Conservation (phyloP, 176 grass and related monocot species). For the Carex kokanica region DNA sequence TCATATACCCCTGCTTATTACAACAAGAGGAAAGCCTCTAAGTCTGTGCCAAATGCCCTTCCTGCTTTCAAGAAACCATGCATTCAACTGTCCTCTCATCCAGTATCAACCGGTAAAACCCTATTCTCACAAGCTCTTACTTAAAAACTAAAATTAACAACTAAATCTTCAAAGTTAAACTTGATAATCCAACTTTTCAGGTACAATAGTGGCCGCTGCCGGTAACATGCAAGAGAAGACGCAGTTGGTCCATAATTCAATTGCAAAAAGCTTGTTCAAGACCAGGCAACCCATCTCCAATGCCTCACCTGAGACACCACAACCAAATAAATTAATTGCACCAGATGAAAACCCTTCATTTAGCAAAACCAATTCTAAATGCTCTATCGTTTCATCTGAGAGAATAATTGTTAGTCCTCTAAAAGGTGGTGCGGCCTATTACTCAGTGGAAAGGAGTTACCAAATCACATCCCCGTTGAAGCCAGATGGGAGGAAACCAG, state of each 20-base stretch:
- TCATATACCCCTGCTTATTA: slow-evolving; percentile 1
- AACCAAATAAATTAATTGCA: slow-evolving; percentile 22
- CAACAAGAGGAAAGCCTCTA: slow-evolving; percentile 66
- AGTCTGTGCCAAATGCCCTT: slow-evolving; percentile 34
- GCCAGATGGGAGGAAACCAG: slow-evolving; percentile 33
- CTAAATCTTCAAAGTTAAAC: neutral
- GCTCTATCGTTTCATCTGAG: slow-evolving; percentile 77
- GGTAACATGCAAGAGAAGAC: slow-evolving; percentile 19
- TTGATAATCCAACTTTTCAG: slow-evolving; percentile 26
- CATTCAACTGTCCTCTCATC: neutral
- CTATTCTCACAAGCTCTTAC: neutral
- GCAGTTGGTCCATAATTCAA: slow-evolving; percentile 24
- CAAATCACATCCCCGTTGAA: slow-evolving; percentile 76
- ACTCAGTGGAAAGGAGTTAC: slow-evolving; percentile 77
- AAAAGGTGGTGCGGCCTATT: slow-evolving; percentile 56
- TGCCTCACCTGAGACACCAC: slow-evolving; percentile 46
- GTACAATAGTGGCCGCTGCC: slow-evolving; percentile 12
- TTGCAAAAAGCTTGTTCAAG: slow-evolving; percentile 64
- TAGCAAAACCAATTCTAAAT: slow-evolving; percentile 37
- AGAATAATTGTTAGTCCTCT: slow-evolving; percentile 77
- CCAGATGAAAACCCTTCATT: neutral
- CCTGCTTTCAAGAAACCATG: slow-evolving; percentile 43
- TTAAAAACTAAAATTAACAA: neutral
- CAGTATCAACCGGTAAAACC: slow-evolving; percentile 28
- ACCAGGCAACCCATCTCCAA: slow-evolving; percentile 27